These are phyloP conservation scores for Saturnispora diversa DNA, from an alignment of 805 yeast genomes.

Conservation along the genomic window DNA sequence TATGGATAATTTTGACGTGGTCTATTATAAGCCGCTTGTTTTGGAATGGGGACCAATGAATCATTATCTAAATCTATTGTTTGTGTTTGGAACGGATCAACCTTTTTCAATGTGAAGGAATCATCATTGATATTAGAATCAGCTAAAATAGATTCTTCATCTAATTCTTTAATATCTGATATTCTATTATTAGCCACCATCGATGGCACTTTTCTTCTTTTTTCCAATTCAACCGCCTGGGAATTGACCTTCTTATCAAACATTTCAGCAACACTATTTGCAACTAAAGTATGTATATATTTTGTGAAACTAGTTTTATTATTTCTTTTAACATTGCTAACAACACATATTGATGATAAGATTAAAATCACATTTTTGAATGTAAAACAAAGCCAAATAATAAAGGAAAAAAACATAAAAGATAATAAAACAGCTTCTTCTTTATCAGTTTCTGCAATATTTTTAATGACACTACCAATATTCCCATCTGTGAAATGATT, in stretches of 20 bases:
- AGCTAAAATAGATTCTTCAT: neutral
- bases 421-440: constrained; percentile 65
- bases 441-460: constrained; percentile 41
- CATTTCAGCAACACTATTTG: constrained; percentile 22
- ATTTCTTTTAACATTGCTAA: constrained; percentile 11
- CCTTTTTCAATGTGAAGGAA: neutral
- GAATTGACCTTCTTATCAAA: constrained; percentile 18
- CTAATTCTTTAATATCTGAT: neutral
- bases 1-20: constrained; percentile 24
- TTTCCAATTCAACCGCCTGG: constrained; percentile 18
- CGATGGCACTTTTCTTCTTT: constrained; percentile 19
- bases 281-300: constrained; percentile 24
- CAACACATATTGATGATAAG: constrained; percentile 19
- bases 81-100: neutral
- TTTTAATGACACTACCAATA: constrained; percentile 34
- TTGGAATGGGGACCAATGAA: constrained; percentile 31
- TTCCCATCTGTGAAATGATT: constrained; percentile 32
- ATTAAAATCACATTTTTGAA: constrained; percentile 20
- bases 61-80: constrained; percentile 23
- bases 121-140: neutral
- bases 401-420: constrained; percentile 67
- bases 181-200: constrained; percentile 7
- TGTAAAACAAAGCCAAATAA: constrained; percentile 62
- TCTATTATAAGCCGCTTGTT: constrained; percentile 34
- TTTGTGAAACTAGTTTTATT: constrained; percentile 14